Conservation (phyloP, 2,329 filamentous ascomycete species). For the Fusarium xylarioides region DNA sequence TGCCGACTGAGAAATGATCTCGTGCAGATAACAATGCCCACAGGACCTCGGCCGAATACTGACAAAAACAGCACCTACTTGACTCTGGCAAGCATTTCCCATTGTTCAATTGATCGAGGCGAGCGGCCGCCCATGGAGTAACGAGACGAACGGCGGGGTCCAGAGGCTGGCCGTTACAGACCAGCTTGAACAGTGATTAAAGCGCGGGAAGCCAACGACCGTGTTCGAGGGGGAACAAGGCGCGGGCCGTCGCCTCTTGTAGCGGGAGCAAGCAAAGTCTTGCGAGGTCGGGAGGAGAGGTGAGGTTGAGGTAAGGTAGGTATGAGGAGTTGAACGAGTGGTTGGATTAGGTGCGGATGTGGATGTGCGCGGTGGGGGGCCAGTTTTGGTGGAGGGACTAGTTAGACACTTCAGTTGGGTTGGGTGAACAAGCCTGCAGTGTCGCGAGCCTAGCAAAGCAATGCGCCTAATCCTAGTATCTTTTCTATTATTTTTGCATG, state of each 20-base stretch:
- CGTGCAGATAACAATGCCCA: neutral
- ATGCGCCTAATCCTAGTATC: constrained; percentile 22
- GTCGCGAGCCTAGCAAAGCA: constrained; percentile 12
- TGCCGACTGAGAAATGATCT: neutral
- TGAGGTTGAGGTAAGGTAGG: constrained; percentile 22
- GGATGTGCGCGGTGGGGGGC: constrained; percentile 41
- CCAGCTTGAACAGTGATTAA: constrained; percentile 22
- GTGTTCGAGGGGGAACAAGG: constrained; percentile 21
- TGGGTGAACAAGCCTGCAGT: neutral
- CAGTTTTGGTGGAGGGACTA: constrained; percentile 32
- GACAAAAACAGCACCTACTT: constrained; percentile 51
- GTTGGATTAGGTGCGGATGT: constrained; percentile 27
- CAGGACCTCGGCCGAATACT: constrained; percentile 15
- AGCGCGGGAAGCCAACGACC: constrained; percentile 16
- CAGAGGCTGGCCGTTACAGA: constrained; percentile 28
- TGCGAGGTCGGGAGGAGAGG: constrained; percentile 28
- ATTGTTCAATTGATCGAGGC: constrained; percentile 57
- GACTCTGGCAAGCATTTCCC: constrained; percentile 56
- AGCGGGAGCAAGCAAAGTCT: constrained; percentile 17
- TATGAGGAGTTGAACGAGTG: constrained; percentile 38
- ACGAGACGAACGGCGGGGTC: constrained; percentile 32
- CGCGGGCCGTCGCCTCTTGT: constrained; percentile 36
- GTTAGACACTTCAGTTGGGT: constrained; percentile 8
- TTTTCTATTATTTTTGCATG: constrained; percentile 1
- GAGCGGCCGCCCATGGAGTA: constrained; percentile 55